A percentile compares a stretch with the other conserved stretches of the same genome.
Conservation (phyloP, 2,329 filamentous ascomycete species). For the Hymenoscyphus scutula region DNA sequence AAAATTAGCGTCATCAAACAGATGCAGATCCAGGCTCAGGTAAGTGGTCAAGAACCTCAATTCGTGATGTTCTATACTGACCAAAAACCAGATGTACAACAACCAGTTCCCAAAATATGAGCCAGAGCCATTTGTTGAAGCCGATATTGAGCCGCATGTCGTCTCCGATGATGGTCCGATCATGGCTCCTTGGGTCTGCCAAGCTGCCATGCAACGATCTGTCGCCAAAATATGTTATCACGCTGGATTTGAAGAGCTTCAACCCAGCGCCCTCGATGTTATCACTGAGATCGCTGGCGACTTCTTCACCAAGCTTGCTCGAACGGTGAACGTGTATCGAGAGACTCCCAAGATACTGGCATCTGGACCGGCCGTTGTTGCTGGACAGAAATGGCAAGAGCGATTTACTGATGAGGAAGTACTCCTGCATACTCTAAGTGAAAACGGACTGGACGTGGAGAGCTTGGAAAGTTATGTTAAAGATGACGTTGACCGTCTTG, state of each 20-base stretch:
- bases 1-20: constrained; percentile 99
- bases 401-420: constrained; percentile 82
- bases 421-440: constrained; percentile 78
- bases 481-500: constrained; percentile 87
- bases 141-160: constrained; percentile 84
- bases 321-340: constrained; percentile 76
- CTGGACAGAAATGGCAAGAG: constrained; percentile 50
- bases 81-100: constrained; percentile 70
- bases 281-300: constrained; percentile 86
- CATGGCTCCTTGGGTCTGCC: constrained; percentile 79
- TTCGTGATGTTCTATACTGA: constrained; percentile 15
- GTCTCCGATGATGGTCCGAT: constrained; percentile 85
- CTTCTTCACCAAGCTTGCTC: constrained; percentile 82
- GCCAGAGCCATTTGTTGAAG: constrained; percentile 81
- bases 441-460: constrained; percentile 80
- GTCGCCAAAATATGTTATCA: constrained; percentile 95
- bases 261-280: constrained; percentile 88
- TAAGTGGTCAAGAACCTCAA: constrained; percentile 43
- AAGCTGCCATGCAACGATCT: constrained; percentile 81
- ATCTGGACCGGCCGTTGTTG: constrained; percentile 39
- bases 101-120: constrained; percentile 99
- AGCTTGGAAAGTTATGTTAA: constrained; percentile 81
- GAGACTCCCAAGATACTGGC: constrained; percentile 75
- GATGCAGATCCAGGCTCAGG: constrained; percentile 97
- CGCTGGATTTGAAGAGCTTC: constrained; percentile 93